Conservation (phyloP, 108 stramenopile species). For the Pseudonitzschia delicatissima region DNA sequence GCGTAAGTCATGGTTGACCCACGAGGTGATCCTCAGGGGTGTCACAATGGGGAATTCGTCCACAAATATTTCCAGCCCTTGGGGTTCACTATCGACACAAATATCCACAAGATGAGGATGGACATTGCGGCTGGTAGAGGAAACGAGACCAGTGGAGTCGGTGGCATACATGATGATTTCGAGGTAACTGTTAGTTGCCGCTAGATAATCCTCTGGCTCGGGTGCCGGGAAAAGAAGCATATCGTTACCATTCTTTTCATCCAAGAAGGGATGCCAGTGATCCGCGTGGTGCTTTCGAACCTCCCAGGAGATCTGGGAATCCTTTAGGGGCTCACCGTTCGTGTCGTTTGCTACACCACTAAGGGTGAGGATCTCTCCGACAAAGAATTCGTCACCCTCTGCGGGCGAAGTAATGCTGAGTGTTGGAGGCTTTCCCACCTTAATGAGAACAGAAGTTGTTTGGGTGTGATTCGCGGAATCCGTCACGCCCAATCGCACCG, state of each 20-base stretch:
- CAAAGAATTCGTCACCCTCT: conserved; percentile 27
- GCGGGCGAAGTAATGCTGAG: conserved; percentile 12
- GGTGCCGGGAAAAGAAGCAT: conserved; percentile 24
- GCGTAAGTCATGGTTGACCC: conserved; percentile 30
- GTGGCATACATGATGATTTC: conserved; percentile 33
- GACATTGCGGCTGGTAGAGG: conserved; percentile 10
- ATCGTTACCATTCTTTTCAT: conserved; percentile 24
- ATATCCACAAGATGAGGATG: conserved; percentile 16
- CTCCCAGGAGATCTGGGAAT: conserved; percentile 31
- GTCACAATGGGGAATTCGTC: conserved; percentile 26
- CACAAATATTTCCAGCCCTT: conserved; percentile 23
- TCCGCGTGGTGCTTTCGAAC: conserved; percentile 34
- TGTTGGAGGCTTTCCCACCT: conserved; percentile 20
- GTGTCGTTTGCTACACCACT: conserved; percentile 20
- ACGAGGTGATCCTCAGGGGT: conserved; percentile 24
- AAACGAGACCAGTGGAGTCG: conserved; percentile 18
- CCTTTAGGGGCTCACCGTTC: conserved; percentile 12
- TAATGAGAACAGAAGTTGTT: conserved; percentile 8
- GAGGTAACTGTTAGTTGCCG: conserved; percentile 36
- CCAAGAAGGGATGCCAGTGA: conserved; percentile 37
- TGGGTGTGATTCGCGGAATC: conserved; percentile 14
- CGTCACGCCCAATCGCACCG: conserved; percentile 16
- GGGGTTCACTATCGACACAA: conserved; percentile 21
- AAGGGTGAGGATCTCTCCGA: conserved; percentile 33
- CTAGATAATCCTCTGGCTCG: conserved; percentile 34